Percentiles rank a stretch among this genome's conserved stretches.
Conservation (phyloP, 805 yeast species). For the Starmera quercuum region DNA sequence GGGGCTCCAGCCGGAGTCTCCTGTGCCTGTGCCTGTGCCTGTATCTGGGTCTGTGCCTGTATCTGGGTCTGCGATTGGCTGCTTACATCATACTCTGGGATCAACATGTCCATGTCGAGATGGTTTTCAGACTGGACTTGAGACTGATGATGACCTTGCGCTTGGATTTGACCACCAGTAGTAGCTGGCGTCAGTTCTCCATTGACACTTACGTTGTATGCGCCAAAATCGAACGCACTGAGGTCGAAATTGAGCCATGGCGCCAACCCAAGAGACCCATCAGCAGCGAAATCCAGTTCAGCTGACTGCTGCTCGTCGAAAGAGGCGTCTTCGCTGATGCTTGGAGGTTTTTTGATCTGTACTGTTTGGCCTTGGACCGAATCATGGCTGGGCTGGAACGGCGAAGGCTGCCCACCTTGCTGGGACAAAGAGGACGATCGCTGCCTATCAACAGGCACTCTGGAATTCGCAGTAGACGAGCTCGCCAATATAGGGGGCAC, state of each 20-base stretch:
- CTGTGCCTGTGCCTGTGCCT: background rate
- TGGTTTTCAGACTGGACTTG: background rate
- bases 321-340: conserved; percentile 1
- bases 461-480: conserved; percentile 4
- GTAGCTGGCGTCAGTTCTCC: conserved; percentile 4
- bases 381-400: background rate
- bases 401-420: background rate
- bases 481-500: conserved; percentile 18
- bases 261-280: conserved; percentile 72
- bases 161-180: background rate
- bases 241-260: conserved; percentile 50
- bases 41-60: background rate
- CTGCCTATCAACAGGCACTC: conserved; percentile 7
- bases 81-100: background rate
- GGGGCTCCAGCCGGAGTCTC: background rate
- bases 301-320: conserved; percentile 7
- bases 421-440: conserved; percentile 8
- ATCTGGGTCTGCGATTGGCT: background rate
- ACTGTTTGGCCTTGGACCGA: background rate
- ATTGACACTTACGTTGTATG: conserved; percentile 4
- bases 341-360: background rate
- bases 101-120: background rate
- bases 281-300: conserved; percentile 63
- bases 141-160: background rate
- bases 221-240: conserved; percentile 11